phyloP scores from a whole-genome alignment of 768 basidiomycete species.

The Leccinum aurantiacum region DNA sequence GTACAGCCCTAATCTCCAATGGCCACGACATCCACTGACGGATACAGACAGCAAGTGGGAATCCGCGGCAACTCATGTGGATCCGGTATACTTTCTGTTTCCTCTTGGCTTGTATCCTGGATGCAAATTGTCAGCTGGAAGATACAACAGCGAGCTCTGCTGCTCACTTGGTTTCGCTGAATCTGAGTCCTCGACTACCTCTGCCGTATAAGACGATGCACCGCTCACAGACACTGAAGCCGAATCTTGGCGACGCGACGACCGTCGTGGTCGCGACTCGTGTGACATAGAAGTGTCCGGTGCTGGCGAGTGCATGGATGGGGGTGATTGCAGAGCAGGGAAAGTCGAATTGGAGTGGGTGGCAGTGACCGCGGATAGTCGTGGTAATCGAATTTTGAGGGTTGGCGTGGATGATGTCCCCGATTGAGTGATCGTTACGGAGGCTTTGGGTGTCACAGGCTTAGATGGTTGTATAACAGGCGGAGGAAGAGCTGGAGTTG shows the following conservation, averaged over 20 bases:
- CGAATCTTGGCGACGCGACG: slow-evolving; percentile 29
- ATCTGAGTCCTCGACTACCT: slow-evolving; percentile 29
- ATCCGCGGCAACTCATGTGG: slow-evolving; percentile 8
- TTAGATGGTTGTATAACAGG: slow-evolving; percentile 19
- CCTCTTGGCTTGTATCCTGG: slow-evolving; percentile 28
- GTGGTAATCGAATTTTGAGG: slow-evolving; percentile 35
- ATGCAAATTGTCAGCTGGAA: neutral
- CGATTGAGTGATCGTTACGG: slow-evolving; percentile 35
- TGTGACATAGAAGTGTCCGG: slow-evolving; percentile 19
- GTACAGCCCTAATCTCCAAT: slow-evolving; percentile 18
- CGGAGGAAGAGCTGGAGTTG: slow-evolving; percentile 5
- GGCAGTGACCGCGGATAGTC: slow-evolving; percentile 30
- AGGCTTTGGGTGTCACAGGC: slow-evolving; percentile 35
- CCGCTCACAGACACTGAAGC: slow-evolving; percentile 33
- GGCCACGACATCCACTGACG: neutral
- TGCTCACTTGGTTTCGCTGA: slow-evolving; percentile 30
- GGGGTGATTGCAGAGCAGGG: slow-evolving; percentile 25
- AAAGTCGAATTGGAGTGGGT: slow-evolving; percentile 22
- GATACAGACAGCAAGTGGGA: neutral
- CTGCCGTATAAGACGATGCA: slow-evolving; percentile 32
- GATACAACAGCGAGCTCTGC: neutral
- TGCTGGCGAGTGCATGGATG: slow-evolving; percentile 20
- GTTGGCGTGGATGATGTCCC: slow-evolving; percentile 33
- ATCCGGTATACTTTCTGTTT: slow-evolving; percentile 23
- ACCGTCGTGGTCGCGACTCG: slow-evolving; percentile 32